These are phyloP conservation scores for Melocanna baccifera DNA, from an alignment of 176 grass and related monocot species.

Conservation along the genomic window DNA sequence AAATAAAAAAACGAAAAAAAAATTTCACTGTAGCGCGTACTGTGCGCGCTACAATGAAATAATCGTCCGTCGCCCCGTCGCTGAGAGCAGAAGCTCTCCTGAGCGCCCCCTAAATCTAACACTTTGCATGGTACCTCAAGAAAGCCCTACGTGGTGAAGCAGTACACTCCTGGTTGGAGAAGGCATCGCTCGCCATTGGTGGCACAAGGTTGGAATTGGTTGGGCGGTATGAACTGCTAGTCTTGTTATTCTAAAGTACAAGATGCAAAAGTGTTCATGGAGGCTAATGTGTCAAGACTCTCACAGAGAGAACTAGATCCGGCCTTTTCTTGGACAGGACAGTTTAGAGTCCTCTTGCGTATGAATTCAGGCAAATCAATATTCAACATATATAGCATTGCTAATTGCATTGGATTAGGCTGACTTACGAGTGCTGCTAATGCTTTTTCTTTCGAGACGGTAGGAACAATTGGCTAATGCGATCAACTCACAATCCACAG, in stretches of 20 bases:
- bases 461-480: too few relatives aligned
- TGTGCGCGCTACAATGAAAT: too few relatives aligned
- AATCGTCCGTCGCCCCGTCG: too few relatives aligned
- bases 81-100: too few relatives aligned
- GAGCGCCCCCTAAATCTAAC: background rate
- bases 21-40: too few relatives aligned
- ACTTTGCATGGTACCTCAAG: constrained; percentile 9
- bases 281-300: background rate
- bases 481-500: too few relatives aligned
- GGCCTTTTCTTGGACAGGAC: background rate
- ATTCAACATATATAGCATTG: background rate
- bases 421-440: background rate
- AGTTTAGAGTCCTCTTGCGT: constrained; percentile 12
- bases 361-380: background rate
- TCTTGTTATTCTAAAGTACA: background rate
- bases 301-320: background rate
- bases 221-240: background rate
- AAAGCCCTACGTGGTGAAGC: background rate
- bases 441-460: too few relatives aligned
- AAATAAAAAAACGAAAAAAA: too few relatives aligned
- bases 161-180: background rate
- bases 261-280: background rate
- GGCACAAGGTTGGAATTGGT: background rate
- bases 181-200: background rate
- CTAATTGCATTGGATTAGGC: background rate